Percentiles rank a stretch among this genome's conserved stretches.
phyloP scores from a whole-genome alignment of 108 stramenopile species.

The Nitzschia palea region DNA sequence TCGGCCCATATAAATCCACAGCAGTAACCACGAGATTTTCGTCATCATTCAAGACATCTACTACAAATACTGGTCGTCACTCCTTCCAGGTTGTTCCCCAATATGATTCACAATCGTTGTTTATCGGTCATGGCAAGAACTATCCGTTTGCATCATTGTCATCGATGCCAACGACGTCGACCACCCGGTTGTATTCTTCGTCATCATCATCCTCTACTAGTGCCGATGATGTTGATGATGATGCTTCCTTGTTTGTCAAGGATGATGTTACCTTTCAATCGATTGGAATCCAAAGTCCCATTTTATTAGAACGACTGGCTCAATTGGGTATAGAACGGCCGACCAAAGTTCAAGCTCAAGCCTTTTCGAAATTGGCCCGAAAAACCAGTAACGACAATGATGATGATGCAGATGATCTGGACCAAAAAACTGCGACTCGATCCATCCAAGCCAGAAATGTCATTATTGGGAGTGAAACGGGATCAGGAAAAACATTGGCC shows the following conservation, averaged over 20 bases:
- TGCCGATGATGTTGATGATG: not conserved
- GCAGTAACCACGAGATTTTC: too few relatives aligned
- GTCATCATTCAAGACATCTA: too few relatives aligned
- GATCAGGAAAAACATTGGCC: conserved; percentile 95
- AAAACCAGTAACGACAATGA: not conserved
- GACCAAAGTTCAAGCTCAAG: conserved; percentile 72
- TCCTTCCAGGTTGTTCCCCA: too few relatives aligned
- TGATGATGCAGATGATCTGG: not conserved
- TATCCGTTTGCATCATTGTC: not conserved
- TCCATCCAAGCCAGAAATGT: conserved; percentile 39
- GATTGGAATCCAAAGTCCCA: conserved; percentile 65
- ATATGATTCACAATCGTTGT: too few relatives aligned
- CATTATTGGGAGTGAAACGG: conserved; percentile 93
- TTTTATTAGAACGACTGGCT: conserved; percentile 59
- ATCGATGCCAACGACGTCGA: not conserved
- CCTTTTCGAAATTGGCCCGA: conserved; percentile 52
- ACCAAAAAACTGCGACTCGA: not conserved
- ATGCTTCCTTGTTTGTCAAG: not conserved
- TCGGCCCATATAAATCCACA: too few relatives aligned
- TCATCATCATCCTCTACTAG: not conserved
- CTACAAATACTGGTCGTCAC: too few relatives aligned
- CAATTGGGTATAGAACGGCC: conserved; percentile 50
- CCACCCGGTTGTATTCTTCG: not conserved
- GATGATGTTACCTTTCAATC: conserved; percentile 51
- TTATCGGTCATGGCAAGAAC: too few relatives aligned